phyloP scores from a whole-genome alignment of 305 asterid genomes.

The Plantago lanceolata region DNA sequence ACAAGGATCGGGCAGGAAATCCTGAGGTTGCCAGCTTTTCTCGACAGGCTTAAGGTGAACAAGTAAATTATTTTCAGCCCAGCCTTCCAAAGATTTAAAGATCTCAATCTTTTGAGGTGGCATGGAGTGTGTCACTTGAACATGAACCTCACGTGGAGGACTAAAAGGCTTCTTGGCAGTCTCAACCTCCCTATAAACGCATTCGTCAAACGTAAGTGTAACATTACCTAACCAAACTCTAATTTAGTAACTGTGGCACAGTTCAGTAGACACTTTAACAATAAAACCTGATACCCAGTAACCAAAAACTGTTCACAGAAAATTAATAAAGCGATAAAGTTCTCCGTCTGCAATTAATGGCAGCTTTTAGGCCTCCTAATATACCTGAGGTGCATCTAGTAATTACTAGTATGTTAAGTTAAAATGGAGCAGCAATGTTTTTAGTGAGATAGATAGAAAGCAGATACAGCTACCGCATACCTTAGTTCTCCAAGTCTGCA shows the following conservation, averaged over 20 bases:
- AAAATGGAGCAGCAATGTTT: not conserved
- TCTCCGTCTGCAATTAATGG: not conserved
- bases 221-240: not conserved
- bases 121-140: slow-evolving; percentile 85
- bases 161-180: slow-evolving; percentile 52
- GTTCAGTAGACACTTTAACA: not conserved
- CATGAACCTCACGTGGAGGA: slow-evolving; percentile 77
- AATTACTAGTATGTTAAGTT: not conserved
- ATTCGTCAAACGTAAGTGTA: not conserved
- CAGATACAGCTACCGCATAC: not conserved
- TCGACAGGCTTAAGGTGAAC: slow-evolving; percentile 74
- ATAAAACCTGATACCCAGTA: not conserved
- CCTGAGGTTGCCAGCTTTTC: slow-evolving; percentile 84
- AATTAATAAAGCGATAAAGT: not conserved
- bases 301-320: not conserved
- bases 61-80: slow-evolving; percentile 68
- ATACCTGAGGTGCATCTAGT: not conserved
- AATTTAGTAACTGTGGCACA: not conserved
- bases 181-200: slow-evolving; percentile 48
- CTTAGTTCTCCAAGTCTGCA: no score
- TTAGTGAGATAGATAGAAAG: not conserved
- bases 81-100: slow-evolving; percentile 61
- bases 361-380: not conserved
- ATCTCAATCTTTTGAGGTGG: slow-evolving; percentile 82
- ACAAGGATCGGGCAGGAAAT: slow-evolving; percentile 75